These are phyloP conservation scores for Thielaviopsis musarum DNA, from an alignment of 2,329 filamentous ascomycete species.

Conservation along the genomic window DNA sequence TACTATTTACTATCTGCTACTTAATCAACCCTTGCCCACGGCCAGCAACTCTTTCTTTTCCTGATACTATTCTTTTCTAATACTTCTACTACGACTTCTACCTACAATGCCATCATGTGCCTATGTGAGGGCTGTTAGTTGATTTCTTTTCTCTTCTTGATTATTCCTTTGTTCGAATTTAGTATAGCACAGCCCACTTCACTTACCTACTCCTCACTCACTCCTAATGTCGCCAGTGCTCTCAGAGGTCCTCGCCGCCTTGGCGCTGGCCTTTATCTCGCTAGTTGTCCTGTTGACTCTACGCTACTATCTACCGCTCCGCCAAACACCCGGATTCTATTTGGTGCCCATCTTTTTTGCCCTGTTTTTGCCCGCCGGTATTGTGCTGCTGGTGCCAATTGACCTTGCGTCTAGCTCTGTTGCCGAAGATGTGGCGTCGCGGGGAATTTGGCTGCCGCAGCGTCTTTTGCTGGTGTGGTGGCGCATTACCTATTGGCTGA, in stretches of 20 bases:
- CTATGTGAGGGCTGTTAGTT: not conserved
- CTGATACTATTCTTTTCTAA: not conserved
- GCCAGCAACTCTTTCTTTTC: no score
- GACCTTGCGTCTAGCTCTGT: constrained; percentile 78
- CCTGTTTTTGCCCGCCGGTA: constrained; percentile 80
- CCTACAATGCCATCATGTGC: not conserved
- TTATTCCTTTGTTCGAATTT: not conserved
- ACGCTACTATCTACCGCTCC: constrained; percentile 77
- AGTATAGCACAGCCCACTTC: not conserved
- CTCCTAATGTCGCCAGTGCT: constrained; percentile 43
- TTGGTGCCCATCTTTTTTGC: constrained; percentile 88
- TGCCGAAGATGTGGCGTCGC: constrained; percentile 49
- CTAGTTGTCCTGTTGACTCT: constrained; percentile 66
- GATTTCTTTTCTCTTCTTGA: not conserved
- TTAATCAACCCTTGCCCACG: not conserved
- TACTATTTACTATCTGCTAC: not conserved
- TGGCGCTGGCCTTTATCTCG: constrained; percentile 59
- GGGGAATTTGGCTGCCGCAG: constrained; percentile 77
- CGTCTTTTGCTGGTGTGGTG: constrained; percentile 69
- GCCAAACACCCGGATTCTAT: constrained; percentile 78
- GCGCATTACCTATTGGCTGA: constrained; percentile 95
- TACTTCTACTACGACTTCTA: not conserved
- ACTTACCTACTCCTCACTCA: not conserved
- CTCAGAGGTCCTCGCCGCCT: constrained; percentile 61
- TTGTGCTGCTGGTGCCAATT: constrained; percentile 83